These are phyloP conservation scores for Fusarium nurragi DNA, from an alignment of 2,329 filamentous ascomycete genomes.

Conservation along the genomic window DNA sequence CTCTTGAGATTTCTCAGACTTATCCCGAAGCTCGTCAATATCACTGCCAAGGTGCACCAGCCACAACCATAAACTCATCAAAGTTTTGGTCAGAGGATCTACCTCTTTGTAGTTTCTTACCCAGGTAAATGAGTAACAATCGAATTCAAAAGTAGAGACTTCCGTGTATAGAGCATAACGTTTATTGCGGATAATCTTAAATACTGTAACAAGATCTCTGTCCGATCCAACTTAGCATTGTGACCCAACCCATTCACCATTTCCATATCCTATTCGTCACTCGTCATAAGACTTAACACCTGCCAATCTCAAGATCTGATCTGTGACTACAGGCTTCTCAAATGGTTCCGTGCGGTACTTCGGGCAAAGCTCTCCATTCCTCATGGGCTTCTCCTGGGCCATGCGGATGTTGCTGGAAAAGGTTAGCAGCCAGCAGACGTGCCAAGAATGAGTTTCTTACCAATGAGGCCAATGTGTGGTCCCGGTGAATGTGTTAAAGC, in stretches of 20 bases:
- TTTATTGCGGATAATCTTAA: neutral
- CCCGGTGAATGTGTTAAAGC: neutral
- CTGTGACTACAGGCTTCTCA: slow-evolving; percentile 33
- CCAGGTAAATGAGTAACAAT: neutral
- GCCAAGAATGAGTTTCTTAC: neutral
- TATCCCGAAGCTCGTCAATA: neutral
- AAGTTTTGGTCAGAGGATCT: neutral
- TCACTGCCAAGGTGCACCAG: neutral
- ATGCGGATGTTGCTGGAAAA: slow-evolving; percentile 23
- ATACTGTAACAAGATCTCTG: slow-evolving; percentile 1
- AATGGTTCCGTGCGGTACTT: slow-evolving; percentile 39
- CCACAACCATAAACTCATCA: neutral
- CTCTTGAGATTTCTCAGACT: neutral
- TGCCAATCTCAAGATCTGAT: slow-evolving; percentile 28
- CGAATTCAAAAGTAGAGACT: neutral
- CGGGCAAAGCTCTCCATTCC: slow-evolving; percentile 31
- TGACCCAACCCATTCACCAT: neutral
- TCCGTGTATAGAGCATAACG: neutral
- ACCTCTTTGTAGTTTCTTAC: neutral
- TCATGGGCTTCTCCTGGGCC: slow-evolving; percentile 37
- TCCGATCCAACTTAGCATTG: neutral
- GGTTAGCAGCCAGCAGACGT: neutral
- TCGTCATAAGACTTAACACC: slow-evolving; percentile 35
- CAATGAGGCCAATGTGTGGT: slow-evolving; percentile 18
- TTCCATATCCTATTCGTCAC: neutral